These are phyloP conservation scores for Fusarium musae DNA, from an alignment of 2,329 filamentous ascomycete genomes.

Conservation along the genomic window DNA sequence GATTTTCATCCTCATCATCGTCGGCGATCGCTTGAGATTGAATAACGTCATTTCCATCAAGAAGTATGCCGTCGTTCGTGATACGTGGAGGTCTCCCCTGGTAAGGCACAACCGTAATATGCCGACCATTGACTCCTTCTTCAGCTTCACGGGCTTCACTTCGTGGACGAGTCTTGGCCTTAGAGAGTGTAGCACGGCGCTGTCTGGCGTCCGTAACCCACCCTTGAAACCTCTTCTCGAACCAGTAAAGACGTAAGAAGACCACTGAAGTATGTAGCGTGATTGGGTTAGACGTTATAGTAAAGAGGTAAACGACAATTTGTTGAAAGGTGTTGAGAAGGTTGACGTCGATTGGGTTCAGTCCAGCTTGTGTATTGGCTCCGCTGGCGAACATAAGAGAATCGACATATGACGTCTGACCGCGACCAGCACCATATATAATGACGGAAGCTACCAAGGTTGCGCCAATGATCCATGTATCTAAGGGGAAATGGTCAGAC, in stretches of 20 bases:
- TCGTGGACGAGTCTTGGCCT: slow-evolving; percentile 65
- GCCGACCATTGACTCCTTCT: slow-evolving; percentile 71
- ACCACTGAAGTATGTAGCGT: slow-evolving; percentile 88
- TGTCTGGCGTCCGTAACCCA: slow-evolving; percentile 78
- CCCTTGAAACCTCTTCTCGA: slow-evolving; percentile 93
- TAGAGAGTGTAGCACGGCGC: slow-evolving; percentile 71
- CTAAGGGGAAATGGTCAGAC: slow-evolving; percentile 54
- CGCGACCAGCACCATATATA: slow-evolving; percentile 70
- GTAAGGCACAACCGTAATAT: slow-evolving; percentile 73
- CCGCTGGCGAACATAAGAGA: slow-evolving; percentile 89
- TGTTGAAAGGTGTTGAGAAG: slow-evolving; percentile 77
- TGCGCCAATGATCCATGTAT: slow-evolving; percentile 83
- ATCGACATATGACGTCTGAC: slow-evolving; percentile 81
- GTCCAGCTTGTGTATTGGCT: slow-evolving; percentile 87
- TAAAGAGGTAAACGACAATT: slow-evolving; percentile 75
- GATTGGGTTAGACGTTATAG: slow-evolving; percentile 83
- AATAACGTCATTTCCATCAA: slow-evolving; percentile 47
- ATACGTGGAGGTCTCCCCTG: slow-evolving; percentile 65
- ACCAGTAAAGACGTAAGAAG: slow-evolving; percentile 95
- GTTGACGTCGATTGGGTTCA: slow-evolving; percentile 84
- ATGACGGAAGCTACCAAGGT: slow-evolving; percentile 80
- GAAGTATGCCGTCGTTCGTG: slow-evolving; percentile 69
- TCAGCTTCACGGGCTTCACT: slow-evolving; percentile 63
- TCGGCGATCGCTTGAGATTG: slow-evolving; percentile 41
- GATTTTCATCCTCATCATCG: slow-evolving; percentile 48